Conservation (phyloP, 768 basidiomycete genomes). For the Collybia sp. region DNA sequence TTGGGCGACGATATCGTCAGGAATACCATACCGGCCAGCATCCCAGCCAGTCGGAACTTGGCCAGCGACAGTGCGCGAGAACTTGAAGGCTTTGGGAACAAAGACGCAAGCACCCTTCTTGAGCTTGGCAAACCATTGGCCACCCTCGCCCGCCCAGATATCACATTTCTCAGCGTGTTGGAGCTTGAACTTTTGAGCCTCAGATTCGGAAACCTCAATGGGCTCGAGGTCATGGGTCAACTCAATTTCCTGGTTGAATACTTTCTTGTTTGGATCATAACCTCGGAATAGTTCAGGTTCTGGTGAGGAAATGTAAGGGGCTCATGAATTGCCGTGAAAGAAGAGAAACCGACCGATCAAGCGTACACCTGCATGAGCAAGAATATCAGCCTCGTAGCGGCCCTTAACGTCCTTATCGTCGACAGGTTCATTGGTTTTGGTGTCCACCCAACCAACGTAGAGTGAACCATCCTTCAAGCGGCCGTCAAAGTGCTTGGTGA, state of each 20-base stretch:
- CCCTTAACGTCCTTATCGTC: conserved; percentile 97
- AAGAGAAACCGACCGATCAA: conserved; percentile 70
- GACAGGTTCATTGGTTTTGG: conserved; percentile 87
- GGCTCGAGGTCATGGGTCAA: conserved; percentile 96
- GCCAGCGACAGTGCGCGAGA: conserved; percentile 91
- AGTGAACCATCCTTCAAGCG: conserved; percentile 89
- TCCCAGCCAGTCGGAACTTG: conserved; percentile 98
- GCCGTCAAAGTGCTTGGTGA: conserved; percentile 98
- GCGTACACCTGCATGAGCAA: conserved; percentile 88
- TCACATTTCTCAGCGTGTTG: conserved; percentile 98
- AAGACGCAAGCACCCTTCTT: conserved; percentile 95
- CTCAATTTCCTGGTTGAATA: conserved; percentile 96
- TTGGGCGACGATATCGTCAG: conserved; percentile 92
- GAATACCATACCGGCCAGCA: conserved; percentile 94
- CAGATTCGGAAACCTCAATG: conserved; percentile 86
- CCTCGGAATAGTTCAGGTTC: conserved; percentile 98
- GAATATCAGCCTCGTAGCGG: conserved; percentile 92
- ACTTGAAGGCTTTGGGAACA: conserved; percentile 93
- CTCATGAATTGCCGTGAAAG: conserved; percentile 1
- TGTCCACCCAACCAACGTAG: conserved; percentile 98
- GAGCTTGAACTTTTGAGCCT: conserved; percentile 92
- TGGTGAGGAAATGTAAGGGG: conserved; percentile 25
- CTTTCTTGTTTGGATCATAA: conserved; percentile 96
- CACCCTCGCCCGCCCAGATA: conserved; percentile 85
- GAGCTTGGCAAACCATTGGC: conserved; percentile 98